Evolutionary conservation across 305 asterid genomes (phyloP).

Genomic region (Fraxinus dipetala): DNA sequence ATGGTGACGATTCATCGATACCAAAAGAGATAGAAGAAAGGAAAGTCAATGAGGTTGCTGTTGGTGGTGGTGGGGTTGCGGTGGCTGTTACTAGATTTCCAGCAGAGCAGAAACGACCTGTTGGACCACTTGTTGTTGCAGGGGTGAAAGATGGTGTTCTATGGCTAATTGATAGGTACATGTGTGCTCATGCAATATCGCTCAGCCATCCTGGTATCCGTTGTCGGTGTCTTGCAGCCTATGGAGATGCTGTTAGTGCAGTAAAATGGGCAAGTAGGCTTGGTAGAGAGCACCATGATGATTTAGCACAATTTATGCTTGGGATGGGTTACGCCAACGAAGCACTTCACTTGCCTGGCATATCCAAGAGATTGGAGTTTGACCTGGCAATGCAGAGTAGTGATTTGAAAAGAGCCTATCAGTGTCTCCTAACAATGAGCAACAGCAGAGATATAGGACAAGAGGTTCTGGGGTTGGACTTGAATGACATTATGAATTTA

Average conservation of each 20-base stretch:
- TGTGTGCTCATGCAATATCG: conserved; percentile 93
- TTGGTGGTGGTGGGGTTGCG: conserved; percentile 98
- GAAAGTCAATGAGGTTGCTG: conserved; percentile 77
- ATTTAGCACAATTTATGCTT: conserved; percentile 91
- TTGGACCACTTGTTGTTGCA: conserved; percentile 84
- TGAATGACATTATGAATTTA: conserved; percentile 83
- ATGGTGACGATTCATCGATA: conserved; percentile 56
- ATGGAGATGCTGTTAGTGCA: conserved; percentile 97
- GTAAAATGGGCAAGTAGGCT: conserved; percentile 98
- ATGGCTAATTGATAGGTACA: conserved; percentile 90
- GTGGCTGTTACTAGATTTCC: conserved; percentile 97
- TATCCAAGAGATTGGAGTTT: conserved; percentile 90
- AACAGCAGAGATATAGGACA: conserved; percentile 93
- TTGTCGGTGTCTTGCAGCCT: conserved; percentile 94
- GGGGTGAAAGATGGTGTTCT: conserved; percentile 96
- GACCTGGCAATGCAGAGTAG: conserved; percentile 94
- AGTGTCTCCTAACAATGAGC: conserved; percentile 92
- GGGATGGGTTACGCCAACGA: conserved; percentile 99
- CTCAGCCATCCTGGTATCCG: conserved; percentile 95
- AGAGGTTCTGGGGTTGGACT: conserved; percentile 77
- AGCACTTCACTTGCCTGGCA: conserved; percentile 97
- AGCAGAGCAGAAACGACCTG: conserved; percentile 87
- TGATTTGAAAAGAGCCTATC: conserved; percentile 87
- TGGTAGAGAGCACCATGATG: conserved; percentile 97
- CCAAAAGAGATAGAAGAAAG: conserved; percentile 68